These are phyloP conservation scores for Boletus subcaerulescens DNA, from an alignment of 768 basidiomycete species.

Conservation along the genomic window DNA sequence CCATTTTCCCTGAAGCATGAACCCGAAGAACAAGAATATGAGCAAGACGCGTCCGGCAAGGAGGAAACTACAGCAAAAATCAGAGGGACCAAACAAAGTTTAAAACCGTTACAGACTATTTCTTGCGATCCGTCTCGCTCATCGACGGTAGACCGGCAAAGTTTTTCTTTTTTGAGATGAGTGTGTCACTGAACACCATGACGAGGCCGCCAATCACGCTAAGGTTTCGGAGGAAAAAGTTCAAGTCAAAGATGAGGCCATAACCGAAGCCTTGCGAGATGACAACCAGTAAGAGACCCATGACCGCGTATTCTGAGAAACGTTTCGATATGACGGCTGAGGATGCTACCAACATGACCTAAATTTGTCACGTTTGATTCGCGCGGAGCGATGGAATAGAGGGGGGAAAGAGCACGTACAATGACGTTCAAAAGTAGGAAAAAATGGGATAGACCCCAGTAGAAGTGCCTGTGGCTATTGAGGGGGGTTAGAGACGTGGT, in stretches of 20 bases:
- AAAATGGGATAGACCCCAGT: constrained; percentile 90
- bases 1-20: constrained; percentile 93
- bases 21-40: constrained; percentile 99
- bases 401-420: constrained; percentile 47
- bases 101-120: constrained; percentile 69
- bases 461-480: constrained; percentile 87
- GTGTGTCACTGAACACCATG: constrained; percentile 98
- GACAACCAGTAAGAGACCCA: constrained; percentile 87
- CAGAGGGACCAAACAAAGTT: neutral
- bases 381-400: neutral
- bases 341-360: constrained; percentile 91
- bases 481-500: constrained; percentile 4
- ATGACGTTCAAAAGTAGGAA: constrained; percentile 91
- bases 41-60: constrained; percentile 94
- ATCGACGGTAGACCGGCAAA: constrained; percentile 91
- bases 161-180: constrained; percentile 79
- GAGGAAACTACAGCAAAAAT: constrained; percentile 67
- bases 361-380: constrained; percentile 1
- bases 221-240: constrained; percentile 99
- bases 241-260: constrained; percentile 98
- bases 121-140: constrained; percentile 94
- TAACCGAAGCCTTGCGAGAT: constrained; percentile 97
- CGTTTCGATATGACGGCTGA: constrained; percentile 83
- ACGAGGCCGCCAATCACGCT: constrained; percentile 97
- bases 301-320: constrained; percentile 85